Evolutionary conservation across 768 basidiomycete species (phyloP).

Genomic region (Coprinopsis cinerea): DNA sequence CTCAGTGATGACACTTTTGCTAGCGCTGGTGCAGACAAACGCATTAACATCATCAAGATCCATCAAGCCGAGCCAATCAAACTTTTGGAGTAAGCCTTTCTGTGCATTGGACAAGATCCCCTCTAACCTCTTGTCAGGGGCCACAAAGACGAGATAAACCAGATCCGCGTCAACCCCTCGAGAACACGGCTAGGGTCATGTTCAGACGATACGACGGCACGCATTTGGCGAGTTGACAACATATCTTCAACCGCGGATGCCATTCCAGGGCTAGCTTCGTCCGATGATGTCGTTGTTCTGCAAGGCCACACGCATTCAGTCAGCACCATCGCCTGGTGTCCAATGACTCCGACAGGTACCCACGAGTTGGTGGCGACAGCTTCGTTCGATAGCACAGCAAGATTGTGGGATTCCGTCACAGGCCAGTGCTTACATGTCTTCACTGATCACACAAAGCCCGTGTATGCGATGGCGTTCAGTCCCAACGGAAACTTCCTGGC

Average conservation of each 20-base stretch:
- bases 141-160: constrained; percentile 73
- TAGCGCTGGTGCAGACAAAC: constrained; percentile 65
- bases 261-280: constrained; percentile 36
- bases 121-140: constrained; percentile 39
- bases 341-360: constrained; percentile 31
- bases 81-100: constrained; percentile 49
- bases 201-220: constrained; percentile 75
- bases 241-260: constrained; percentile 30
- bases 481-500: constrained; percentile 68
- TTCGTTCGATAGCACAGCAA: constrained; percentile 75
- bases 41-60: constrained; percentile 56
- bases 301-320: constrained; percentile 64
- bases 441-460: constrained; percentile 60
- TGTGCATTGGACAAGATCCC: neutral
- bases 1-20: constrained; percentile 64
- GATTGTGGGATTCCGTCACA: constrained; percentile 77
- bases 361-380: constrained; percentile 68
- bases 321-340: constrained; percentile 67
- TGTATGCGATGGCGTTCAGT: constrained; percentile 73
- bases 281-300: constrained; percentile 38
- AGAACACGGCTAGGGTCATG: constrained; percentile 70
- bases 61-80: constrained; percentile 48
- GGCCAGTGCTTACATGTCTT: constrained; percentile 73
- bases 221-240: constrained; percentile 66
- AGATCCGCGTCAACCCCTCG: constrained; percentile 64